phyloP scores from a whole-genome alignment of 1,139 yeast species.

The Yueomyces sp. region DNA sequence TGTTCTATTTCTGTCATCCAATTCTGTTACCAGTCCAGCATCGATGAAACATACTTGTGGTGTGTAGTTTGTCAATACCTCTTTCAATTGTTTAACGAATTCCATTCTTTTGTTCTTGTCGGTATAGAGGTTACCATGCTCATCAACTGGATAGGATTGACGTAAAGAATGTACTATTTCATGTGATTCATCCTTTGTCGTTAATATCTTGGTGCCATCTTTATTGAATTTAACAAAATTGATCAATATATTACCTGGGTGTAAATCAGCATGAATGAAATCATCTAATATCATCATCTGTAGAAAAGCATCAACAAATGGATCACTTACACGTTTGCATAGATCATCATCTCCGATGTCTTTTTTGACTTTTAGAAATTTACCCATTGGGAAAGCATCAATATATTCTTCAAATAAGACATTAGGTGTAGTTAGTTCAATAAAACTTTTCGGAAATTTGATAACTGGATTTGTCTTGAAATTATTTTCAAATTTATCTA shows the following conservation, averaged over 20 bases:
- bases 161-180: conserved; percentile 37
- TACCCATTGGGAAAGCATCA: conserved; percentile 72
- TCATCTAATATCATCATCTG: conserved; percentile 88
- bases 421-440: conserved; percentile 51
- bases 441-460: conserved; percentile 70
- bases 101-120: conserved; percentile 1
- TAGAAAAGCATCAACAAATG: conserved; percentile 79
- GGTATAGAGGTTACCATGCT: conserved; percentile 24
- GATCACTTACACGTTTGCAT: conserved; percentile 70
- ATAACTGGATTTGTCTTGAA: conserved; percentile 43
- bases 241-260: conserved; percentile 90
- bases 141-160: conserved; percentile 14
- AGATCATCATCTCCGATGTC: conserved; percentile 26
- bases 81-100: conserved; percentile 39
- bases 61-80: conserved; percentile 44
- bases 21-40: conserved; percentile 85
- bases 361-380: conserved; percentile 37
- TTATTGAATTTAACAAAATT: conserved; percentile 44
- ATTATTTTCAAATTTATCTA: conserved; percentile 43
- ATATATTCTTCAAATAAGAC: conserved; percentile 81
- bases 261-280: conserved; percentile 91
- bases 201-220: conserved; percentile 24
- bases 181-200: conserved; percentile 31
- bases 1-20: conserved; percentile 60
- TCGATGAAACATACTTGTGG: conserved; percentile 89